These are phyloP conservation scores for Neurospora pannonica DNA, from an alignment of 495 filamentous ascomycete species.

Conservation along the genomic window DNA sequence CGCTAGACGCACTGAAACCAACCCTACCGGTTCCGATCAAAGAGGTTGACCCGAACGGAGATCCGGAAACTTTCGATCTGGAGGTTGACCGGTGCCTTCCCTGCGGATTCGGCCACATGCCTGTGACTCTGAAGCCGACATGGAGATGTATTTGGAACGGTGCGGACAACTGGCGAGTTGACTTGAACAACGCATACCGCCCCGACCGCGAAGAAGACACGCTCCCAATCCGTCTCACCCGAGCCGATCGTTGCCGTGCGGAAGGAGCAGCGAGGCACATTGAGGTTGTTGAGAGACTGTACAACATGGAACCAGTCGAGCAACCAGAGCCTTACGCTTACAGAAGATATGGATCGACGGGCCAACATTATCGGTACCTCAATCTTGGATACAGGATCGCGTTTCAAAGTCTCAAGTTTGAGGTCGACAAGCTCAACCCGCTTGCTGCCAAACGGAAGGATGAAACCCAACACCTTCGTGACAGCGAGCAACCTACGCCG, in stretches of 20 bases:
- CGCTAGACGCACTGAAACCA: fast-evolving
- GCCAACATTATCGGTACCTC: background rate
- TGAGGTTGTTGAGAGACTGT: background rate
- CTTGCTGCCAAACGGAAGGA: background rate
- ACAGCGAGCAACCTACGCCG: background rate
- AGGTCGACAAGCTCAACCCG: background rate
- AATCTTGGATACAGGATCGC: background rate
- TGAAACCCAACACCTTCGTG: background rate
- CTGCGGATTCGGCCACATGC: background rate
- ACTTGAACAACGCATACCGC: background rate
- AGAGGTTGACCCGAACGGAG: background rate
- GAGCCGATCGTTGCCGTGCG: background rate
- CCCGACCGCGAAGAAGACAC: background rate
- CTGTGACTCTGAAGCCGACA: background rate
- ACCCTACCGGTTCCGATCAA: background rate
- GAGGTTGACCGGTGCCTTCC: background rate
- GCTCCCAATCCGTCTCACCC: background rate
- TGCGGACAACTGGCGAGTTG: background rate
- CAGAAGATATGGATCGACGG: background rate
- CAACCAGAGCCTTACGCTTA: background rate
- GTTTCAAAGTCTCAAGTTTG: background rate
- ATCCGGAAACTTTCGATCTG: background rate
- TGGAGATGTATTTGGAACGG: background rate
- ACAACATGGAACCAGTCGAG: background rate
- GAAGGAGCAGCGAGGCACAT: background rate